A percentile compares a stretch with the other conserved stretches of the same genome.
Conservation (phyloP, 2,329 filamentous ascomycete species). For the Ascocoryne sarcoides region DNA sequence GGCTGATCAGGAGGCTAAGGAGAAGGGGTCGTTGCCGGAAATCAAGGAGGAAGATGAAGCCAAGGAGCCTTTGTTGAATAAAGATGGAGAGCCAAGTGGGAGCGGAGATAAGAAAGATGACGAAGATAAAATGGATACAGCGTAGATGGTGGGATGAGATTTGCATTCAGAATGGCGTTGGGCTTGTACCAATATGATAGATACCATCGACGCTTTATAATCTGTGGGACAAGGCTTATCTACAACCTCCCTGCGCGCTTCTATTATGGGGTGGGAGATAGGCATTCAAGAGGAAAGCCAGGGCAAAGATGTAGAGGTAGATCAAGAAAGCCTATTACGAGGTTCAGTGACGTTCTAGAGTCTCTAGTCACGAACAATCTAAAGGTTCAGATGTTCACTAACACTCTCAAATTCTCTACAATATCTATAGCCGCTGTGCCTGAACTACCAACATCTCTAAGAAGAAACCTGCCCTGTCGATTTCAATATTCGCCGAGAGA, state of each 20-base stretch:
- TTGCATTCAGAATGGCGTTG: slow-evolving; percentile 29
- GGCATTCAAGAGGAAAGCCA: too few relatives aligned
- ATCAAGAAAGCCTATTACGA: too few relatives aligned
- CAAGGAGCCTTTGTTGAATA: slow-evolving; percentile 57
- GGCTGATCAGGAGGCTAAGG: slow-evolving; percentile 55
- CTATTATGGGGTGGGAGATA: too few relatives aligned
- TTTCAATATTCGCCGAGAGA: too few relatives aligned
- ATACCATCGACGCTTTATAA: slow-evolving; percentile 11
- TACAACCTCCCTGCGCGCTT: neutral
- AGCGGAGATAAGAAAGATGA: slow-evolving; percentile 43
- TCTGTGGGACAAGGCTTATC: neutral
- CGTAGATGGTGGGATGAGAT: slow-evolving; percentile 28
- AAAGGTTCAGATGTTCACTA: too few relatives aligned
- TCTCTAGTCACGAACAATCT: too few relatives aligned
- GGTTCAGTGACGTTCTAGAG: too few relatives aligned
- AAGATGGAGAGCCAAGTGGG: slow-evolving; percentile 56
- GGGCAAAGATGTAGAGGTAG: too few relatives aligned
- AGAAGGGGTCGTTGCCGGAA: slow-evolving; percentile 68
- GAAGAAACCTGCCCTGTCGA: too few relatives aligned
- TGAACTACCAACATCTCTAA: too few relatives aligned
- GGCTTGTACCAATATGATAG: slow-evolving; percentile 30
- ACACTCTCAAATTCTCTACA: too few relatives aligned
- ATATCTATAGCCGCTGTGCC: too few relatives aligned
- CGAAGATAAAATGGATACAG: slow-evolving; percentile 85
- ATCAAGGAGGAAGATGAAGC: slow-evolving; percentile 75